Evolutionary conservation across 768 basidiomycete species (phyloP), one percentile per base, ranked within the genome.

Genomic region (Mycena alexandri): DNA sequence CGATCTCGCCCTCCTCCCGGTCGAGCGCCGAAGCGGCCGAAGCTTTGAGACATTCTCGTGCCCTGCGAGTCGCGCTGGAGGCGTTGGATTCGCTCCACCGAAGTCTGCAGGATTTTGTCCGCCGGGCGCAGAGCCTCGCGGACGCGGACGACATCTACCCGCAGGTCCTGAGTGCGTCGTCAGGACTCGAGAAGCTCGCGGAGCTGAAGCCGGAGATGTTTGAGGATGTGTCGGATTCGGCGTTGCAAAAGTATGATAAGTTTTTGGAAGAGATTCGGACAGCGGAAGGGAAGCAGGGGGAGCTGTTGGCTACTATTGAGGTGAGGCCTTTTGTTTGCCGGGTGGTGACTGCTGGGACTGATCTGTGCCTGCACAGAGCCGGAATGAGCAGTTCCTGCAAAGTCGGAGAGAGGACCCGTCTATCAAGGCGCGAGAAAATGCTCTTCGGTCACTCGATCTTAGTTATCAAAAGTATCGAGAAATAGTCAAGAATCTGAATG

Each of bases 381-480:
- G 70, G 78, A 95, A 96, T 75, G 87, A 87, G 24, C 75, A 82
- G 21, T 96, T 98, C 78, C 72, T 97, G 16, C 82, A 88, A 41
- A 93, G 93, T 5, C 85, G 95, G 24, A 89, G 85, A 76, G 92
- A 93, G 14, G 95, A 96, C 73, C 86, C 90, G 1, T 80, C 84
- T 13, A 84, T 95, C 17, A 93, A 93, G 73, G 90, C 90, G 52
- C 86, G 98, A 17, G 95, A 97, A 79, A 82, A 86, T 65, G 93
- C 90, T 0, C 78, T 99, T 29, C 94, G 94, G 75, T 87, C 89
- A 14, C 87, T 97, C 47, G 94, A 97, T 69, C 77, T 91, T 13
- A 93, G 96, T 0, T 93, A 93, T 78, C 90, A 90, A 79, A 95
- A 94, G 74, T 98, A 95, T 77, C 84, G 86, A 60, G 96, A 98